Evolutionary conservation across 352 stramenopile species (phyloP).

Genomic region (Pythium coloratum): DNA sequence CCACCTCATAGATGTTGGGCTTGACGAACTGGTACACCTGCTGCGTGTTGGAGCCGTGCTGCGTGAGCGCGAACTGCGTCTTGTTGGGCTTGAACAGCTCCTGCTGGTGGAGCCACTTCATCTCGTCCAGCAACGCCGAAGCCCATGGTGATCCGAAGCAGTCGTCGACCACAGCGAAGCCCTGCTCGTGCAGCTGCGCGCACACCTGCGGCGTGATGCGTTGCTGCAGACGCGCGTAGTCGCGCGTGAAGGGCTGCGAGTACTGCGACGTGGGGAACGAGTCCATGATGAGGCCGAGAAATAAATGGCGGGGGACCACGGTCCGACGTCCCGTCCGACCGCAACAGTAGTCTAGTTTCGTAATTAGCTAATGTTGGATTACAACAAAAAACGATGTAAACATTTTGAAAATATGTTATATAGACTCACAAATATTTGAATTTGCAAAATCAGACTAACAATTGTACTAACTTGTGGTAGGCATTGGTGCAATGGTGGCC

Average conservation of each 20-base stretch:
- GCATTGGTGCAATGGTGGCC: background rate
- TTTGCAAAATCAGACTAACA: background rate
- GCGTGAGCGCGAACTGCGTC: constrained; percentile 74
- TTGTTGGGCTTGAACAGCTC: constrained; percentile 76
- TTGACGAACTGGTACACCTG: constrained; percentile 68
- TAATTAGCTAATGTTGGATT: background rate
- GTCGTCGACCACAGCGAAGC: constrained; percentile 68
- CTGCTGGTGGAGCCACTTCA: constrained; percentile 52
- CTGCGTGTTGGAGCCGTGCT: constrained; percentile 25
- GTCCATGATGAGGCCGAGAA: background rate
- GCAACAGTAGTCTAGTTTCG: background rate
- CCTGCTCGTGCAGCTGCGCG: constrained; percentile 44
- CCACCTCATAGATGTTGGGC: constrained; percentile 83
- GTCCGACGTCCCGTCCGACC: background rate
- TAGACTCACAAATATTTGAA: background rate
- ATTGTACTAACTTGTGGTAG: background rate
- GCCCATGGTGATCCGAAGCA: constrained; percentile 63
- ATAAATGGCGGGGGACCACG: background rate
- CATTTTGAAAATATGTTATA: background rate
- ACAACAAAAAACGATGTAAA: background rate
- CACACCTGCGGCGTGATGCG: constrained; percentile 50
- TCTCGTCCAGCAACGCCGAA: constrained; percentile 57
- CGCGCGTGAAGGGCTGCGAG: constrained; percentile 48
- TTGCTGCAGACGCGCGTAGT: constrained; percentile 45
- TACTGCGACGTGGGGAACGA: constrained; percentile 29